Evolutionary conservation across 2,329 filamentous ascomycete species (phyloP), one percentile per base, ranked within the genome.

Genomic region (Monilinia vaccinii-corymbosi): DNA sequence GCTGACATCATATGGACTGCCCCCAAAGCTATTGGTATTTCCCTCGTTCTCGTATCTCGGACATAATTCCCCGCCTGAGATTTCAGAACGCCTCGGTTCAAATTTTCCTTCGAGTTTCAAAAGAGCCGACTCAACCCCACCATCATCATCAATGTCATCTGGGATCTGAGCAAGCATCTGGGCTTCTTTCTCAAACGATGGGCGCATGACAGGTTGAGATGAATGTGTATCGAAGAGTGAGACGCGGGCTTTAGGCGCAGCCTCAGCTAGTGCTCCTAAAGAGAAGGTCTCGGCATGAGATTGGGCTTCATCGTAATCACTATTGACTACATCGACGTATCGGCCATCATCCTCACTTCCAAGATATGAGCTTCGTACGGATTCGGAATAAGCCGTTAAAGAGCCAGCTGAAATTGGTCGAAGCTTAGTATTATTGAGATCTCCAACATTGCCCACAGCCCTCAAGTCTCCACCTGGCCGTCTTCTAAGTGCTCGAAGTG

Each of bases 31-130:
- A 44, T 67, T 65, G 18, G 56, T 61, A 32, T 61, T 59, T 16
- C 50, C 62, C 31, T 60, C 32, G 16, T 60, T 56, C 13, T 21
- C 57, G 32, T 61, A 28, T 21, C 58, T 60, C 6, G 50, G 64
- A 31, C 55, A 23, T 28, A 63, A 55, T 44, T 60, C 56, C 21
- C 62, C 56, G 11, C 40, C 49, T 16, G 68, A 70, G 16, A 60
- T 48, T 53, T 71, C 65, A 25, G 70, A 70, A 18, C 65, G 66
- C 44, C 72, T 82, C 66, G 80, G 85, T 70, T 87, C 81, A 67
- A 87, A 94, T 66, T 84, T 93, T 11, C 94, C 94, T 75, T 99
- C 94, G 0, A 99, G 79, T 69, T 97, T 99, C 67, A 92, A 75
- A 55, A 99, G 73, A 0, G 94, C 90, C n/a, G 92, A 91, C 70